These are phyloP conservation scores for Dactylis glomerata DNA, from an alignment of 176 grass and related monocot genomes.

Conservation along the genomic window DNA sequence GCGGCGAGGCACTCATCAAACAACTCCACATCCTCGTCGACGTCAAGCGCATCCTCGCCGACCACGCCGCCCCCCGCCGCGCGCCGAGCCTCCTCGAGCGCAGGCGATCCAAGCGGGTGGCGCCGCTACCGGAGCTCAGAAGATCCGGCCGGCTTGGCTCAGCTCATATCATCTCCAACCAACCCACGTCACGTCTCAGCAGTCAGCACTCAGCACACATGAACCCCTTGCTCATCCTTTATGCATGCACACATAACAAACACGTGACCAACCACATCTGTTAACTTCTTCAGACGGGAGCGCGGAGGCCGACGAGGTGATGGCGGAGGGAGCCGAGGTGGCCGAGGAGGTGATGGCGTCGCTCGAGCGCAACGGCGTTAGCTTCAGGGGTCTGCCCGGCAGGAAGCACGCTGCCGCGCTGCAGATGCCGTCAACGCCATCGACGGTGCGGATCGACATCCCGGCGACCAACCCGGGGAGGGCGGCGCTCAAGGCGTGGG, in stretches of 20 bases:
- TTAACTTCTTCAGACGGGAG: conserved; percentile 18
- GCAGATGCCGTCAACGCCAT: conserved; percentile 36
- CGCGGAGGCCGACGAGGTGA: too few species aligned
- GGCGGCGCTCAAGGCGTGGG: conserved; percentile 76
- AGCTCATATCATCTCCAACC: background rate
- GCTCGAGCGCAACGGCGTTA: conserved; percentile 85
- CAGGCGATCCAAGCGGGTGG: background rate
- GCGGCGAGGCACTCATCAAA: conserved; percentile 54
- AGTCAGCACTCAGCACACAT: background rate
- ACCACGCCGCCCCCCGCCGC: conserved; percentile 34
- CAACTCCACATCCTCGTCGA: conserved; percentile 78
- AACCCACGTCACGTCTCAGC: conserved; percentile 14
- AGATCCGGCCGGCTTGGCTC: conserved; percentile 28
- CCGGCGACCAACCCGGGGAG: conserved; percentile 61
- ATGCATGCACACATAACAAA: conserved; percentile 14
- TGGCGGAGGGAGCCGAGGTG: conserved; percentile 50
- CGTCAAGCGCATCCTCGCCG: conserved; percentile 66
- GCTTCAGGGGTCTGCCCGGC: conserved; percentile 42
- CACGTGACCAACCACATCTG: background rate
- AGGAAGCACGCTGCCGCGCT: conserved; percentile 33
- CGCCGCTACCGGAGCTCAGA: background rate
- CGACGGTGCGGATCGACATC: conserved; percentile 79
- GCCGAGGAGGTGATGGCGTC: conserved; percentile 87
- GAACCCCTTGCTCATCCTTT: background rate
- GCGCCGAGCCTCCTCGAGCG: background rate